phyloP scores from a whole-genome alignment of 306 rosid genomes.

The Luffa acutangula region DNA sequence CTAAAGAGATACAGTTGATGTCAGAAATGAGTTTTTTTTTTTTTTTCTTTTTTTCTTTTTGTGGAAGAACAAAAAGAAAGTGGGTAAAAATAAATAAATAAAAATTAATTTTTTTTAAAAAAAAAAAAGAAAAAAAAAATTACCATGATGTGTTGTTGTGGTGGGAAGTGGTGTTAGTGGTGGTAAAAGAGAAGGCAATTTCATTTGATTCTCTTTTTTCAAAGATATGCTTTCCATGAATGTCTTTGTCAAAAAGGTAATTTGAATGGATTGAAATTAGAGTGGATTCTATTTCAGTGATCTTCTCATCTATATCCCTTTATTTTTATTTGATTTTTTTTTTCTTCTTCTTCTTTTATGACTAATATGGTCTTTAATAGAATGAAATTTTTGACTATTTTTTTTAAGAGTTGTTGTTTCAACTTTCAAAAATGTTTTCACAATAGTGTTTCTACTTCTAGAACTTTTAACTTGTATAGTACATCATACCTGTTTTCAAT shows the following conservation, averaged over 20 bases:
- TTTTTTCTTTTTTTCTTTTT: slow-evolving; percentile 6
- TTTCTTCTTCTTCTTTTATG: not conserved
- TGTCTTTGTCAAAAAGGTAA: slow-evolving; percentile 12
- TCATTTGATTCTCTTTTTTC: slow-evolving; percentile 1
- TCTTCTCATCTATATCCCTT: not conserved
- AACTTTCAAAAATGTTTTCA: not conserved
- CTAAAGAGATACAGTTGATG: slow-evolving; percentile 77
- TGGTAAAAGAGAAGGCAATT: slow-evolving; percentile 4
- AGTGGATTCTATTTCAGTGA: slow-evolving; percentile 2
- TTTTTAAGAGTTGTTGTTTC: not conserved
- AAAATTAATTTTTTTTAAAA: no score
- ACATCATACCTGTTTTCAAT: no score
- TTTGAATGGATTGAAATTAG: slow-evolving; percentile 6
- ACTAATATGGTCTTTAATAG: not conserved
- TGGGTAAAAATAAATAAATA: no score
- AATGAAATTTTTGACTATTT: not conserved
- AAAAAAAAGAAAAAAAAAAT: not conserved
- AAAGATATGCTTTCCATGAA: slow-evolving; percentile 7
- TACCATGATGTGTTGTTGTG: not conserved
- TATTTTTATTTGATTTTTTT: not conserved
- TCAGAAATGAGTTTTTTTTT: slow-evolving; percentile 42
- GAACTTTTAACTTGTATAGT: no score
- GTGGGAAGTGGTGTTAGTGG: not conserved
- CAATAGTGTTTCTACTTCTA: not conserved
- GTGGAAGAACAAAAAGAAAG: not conserved